Evolutionary conservation across 768 basidiomycete genomes (phyloP).

Genomic region (Phlebiopsis gigantea): DNA sequence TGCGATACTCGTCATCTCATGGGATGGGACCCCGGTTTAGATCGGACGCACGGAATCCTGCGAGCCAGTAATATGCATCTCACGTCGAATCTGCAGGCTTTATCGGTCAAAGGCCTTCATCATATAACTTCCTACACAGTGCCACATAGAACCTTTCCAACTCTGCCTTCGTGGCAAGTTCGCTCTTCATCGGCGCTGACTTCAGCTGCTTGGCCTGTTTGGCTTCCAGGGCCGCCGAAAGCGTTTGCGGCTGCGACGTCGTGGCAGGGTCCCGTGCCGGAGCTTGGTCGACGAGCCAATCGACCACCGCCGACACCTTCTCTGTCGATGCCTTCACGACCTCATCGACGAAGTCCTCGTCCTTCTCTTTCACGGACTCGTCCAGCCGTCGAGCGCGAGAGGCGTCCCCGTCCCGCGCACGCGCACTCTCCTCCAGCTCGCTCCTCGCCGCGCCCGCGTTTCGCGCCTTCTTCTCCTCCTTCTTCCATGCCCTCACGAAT

Average conservation of each 20-base stretch:
- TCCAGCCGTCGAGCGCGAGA: not conserved
- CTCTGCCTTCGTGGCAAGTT: constrained; percentile 64
- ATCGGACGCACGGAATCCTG: no score
- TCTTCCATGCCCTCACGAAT: constrained; percentile 58
- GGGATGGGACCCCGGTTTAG: no score
- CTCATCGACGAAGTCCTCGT: constrained; percentile 38
- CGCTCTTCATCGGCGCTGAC: constrained; percentile 28
- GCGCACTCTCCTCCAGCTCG: constrained; percentile 16
- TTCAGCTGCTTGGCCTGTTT: constrained; percentile 13
- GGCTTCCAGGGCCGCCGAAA: constrained; percentile 4
- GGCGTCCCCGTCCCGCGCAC: constrained; percentile 1
- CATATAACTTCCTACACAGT: constrained; percentile 82
- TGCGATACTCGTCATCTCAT: no score
- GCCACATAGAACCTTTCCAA: constrained; percentile 89
- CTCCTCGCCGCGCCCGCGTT: constrained; percentile 30
- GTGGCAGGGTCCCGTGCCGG: constrained; percentile 30
- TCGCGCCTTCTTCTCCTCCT: constrained; percentile 40
- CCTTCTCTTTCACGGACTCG: constrained; percentile 17
- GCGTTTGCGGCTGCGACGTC: constrained; percentile 3
- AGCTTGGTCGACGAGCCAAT: constrained; percentile 74
- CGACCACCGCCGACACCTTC: constrained; percentile 67
- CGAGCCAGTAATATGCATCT: no score
- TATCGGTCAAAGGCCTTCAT: constrained; percentile 70
- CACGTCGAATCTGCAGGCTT: no score
- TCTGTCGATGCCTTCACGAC: constrained; percentile 65